These are phyloP conservation scores for Acacia pycnantha DNA, from an alignment of 331 rosid genomes.

Conservation along the genomic window DNA sequence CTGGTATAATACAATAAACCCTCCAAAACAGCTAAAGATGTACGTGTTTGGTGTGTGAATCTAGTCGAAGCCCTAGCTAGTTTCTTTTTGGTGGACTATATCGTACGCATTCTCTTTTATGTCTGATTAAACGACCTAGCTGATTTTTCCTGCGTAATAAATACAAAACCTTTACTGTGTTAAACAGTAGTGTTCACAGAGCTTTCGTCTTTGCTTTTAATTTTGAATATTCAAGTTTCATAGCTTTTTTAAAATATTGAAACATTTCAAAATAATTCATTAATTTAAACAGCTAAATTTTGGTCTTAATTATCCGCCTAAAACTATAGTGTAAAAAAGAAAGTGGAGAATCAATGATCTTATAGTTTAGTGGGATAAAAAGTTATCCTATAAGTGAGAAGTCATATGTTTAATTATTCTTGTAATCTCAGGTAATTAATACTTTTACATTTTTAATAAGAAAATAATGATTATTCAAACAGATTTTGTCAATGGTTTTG, in stretches of 20 bases:
- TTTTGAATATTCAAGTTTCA: background rate
- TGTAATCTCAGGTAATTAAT: no score
- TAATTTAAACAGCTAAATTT: background rate
- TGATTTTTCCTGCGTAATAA: background rate
- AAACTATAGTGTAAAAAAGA: background rate
- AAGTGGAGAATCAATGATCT: background rate
- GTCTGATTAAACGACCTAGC: background rate
- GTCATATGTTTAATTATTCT: no score
- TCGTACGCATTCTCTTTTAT: background rate
- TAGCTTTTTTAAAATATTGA: background rate
- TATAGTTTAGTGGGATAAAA: no score
- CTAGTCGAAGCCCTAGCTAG: background rate
- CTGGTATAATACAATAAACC: background rate
- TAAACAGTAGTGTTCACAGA: constrained; percentile 1
- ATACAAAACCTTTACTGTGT: constrained; percentile 20
- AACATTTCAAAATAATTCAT: background rate
- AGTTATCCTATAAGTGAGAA: no score
- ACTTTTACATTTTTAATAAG: no score
- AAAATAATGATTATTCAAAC: no score
- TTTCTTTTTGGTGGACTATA: background rate
- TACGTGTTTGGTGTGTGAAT: background rate
- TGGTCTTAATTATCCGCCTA: background rate
- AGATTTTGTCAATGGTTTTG: no score
- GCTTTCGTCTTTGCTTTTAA: background rate
- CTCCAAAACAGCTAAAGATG: constrained; percentile 8